Evolutionary conservation across 2,329 filamentous ascomycete species (phyloP), one percentile per base, ranked within the genome.

Genomic region (Colletotrichum spinosum): DNA sequence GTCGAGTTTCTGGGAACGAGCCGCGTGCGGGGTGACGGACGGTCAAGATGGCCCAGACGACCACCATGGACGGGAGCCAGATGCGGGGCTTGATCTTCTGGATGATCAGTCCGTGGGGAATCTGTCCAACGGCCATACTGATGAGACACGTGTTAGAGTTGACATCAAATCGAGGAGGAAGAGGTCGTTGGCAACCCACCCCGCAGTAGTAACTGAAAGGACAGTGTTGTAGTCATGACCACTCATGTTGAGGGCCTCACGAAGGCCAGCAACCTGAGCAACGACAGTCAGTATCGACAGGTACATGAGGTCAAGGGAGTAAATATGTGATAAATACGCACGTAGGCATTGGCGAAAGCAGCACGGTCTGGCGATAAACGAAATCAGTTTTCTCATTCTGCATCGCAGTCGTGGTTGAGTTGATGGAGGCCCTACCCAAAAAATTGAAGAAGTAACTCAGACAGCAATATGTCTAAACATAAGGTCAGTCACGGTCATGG

Each of bases 141-240:
- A 1, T 8, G 6, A 2, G 6, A 1, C 37, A 46, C 59, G 13
- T 49, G 64, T 1, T 9, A 8, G 1, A 8, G 6, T 2, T 8
- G 7, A 10, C 0, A 25, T 25, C 25, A 25, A 2, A 0, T 5
- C 3, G 35, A 12, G 15, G 7, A 12, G 1, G 15, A n/a, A 5
- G n/a, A 2, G 35, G 1, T 9, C 4, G 1, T 2, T 3, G 1
- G 37, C 15, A 8, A 17, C 62, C 38, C 53, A 63, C 66, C 66
- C 58, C 9, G 67, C 67, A 2, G 67, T 68, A 1, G 67, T 68
- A 55, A 86, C 72, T 4, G 86, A 87, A 2, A 91, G 79, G 0
- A 90, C 79, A 8, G 77, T 74, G 65, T 91, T 91, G 77, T 89
- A 91, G 69, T 90, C 87, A 68, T 88, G 86, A 17, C 83, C 83